Conservation (phyloP, 2,329 filamentous ascomycete species). For the Incumbomyces delicatus region DNA sequence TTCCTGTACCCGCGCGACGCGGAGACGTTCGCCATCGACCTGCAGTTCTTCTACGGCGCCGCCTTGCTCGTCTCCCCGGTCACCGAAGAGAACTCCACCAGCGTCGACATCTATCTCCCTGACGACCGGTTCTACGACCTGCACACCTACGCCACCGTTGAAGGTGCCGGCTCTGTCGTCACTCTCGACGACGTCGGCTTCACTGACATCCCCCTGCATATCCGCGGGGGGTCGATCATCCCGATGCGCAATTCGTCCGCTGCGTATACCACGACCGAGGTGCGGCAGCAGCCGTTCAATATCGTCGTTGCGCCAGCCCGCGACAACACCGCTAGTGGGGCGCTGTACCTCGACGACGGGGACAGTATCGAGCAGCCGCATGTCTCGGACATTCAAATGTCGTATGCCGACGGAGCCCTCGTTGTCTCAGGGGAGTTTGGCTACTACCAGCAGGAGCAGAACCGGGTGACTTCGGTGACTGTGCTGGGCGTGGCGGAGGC, state of each 20-base stretch:
- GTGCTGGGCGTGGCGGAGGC: conserved; percentile 46
- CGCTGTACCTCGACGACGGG: conserved; percentile 69
- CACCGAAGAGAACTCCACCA: conserved; percentile 40
- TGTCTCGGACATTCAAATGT: conserved; percentile 48
- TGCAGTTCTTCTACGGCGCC: conserved; percentile 52
- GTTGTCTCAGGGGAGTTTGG: conserved; percentile 38
- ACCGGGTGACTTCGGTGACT: conserved; percentile 50
- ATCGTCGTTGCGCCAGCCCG: conserved; percentile 56
- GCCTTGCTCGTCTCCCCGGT: conserved; percentile 48
- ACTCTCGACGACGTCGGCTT: conserved; percentile 36
- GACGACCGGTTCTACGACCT: conserved; percentile 51
- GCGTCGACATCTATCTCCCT: conserved; percentile 47
- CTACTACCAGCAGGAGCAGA: conserved; percentile 47
- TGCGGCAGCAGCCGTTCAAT: conserved; percentile 56
- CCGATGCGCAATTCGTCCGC: conserved; percentile 42
- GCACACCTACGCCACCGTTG: conserved; percentile 24
- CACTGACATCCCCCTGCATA: conserved; percentile 51
- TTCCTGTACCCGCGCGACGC: conserved; percentile 55
- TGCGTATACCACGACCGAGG: conserved; percentile 52
- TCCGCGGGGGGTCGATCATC: conserved; percentile 50
- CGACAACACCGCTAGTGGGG: conserved; percentile 54
- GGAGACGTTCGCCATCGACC: conserved; percentile 41
- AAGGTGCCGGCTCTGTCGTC: conserved; percentile 35
- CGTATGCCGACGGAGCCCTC: conserved; percentile 46
- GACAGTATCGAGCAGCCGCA: conserved; percentile 50